Percentiles rank a stretch among this genome's conserved stretches.
Evolutionary conservation across 202 grass and related monocot species (phyloP).

Genomic region (Schoenoplectus tabernaemontani): DNA sequence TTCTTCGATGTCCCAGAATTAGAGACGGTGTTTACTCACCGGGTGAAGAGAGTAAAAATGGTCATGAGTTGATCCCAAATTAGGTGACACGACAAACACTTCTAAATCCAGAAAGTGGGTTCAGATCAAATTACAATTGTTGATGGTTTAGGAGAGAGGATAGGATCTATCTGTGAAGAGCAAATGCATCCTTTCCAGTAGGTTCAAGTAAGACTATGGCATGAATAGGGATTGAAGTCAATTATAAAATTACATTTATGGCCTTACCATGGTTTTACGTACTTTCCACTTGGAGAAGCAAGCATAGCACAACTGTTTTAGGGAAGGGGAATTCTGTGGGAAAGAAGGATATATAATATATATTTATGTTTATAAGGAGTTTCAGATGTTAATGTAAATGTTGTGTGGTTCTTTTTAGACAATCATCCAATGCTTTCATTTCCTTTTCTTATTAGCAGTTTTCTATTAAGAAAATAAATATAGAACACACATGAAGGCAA

Average conservation of each 20-base stretch:
- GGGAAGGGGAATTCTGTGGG: too few relatives aligned
- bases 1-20: constrained; percentile 12
- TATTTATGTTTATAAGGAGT: background rate
- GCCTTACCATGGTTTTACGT: background rate
- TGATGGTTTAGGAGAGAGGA: background rate
- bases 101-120: background rate
- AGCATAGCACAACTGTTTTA: background rate
- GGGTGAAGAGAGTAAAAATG: constrained; percentile 15
- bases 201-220: too few relatives aligned
- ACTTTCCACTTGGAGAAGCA: background rate
- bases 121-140: background rate
- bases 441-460: background rate
- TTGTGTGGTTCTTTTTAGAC: background rate
- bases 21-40: constrained; percentile 2
- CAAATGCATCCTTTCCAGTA: background rate
- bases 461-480: background rate
- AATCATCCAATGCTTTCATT: background rate
- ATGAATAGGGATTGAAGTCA: background rate
- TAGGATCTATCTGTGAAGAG: background rate
- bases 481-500: background rate
- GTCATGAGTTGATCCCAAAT: constrained; percentile 7
- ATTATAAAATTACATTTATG: background rate
- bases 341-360: background rate
- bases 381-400: background rate
- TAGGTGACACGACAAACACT: too few relatives aligned